Percentiles rank a stretch among this genome's conserved stretches.
phyloP scores from a whole-genome alignment of 129 eudicot species.

The Apium graveolens region DNA sequence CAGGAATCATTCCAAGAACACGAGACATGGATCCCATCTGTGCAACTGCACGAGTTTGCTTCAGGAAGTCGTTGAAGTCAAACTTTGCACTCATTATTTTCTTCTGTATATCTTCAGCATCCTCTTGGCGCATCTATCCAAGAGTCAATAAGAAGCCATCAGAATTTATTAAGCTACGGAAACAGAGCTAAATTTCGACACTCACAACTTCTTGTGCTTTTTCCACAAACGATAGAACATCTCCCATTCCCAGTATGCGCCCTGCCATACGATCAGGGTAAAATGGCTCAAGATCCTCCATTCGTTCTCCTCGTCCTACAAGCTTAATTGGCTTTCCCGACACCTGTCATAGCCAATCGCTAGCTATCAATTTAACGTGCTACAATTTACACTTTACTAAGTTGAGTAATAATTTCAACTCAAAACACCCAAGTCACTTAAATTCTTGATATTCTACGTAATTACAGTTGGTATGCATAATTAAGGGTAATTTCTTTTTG shows the following conservation, averaged over 20 bases:
- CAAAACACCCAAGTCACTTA: background rate
- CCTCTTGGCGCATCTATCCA: constrained; percentile 86
- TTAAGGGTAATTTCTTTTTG: background rate
- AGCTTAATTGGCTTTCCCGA: constrained; percentile 98
- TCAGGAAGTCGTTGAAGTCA: constrained; percentile 91
- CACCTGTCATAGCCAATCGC: constrained; percentile 42
- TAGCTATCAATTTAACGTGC: background rate
- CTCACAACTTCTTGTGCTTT: constrained; percentile 98
- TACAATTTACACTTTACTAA: background rate
- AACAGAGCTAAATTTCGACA: constrained; percentile 13
- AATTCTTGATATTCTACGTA: background rate
- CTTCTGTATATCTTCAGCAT: constrained; percentile 85
- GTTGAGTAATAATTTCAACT: background rate
- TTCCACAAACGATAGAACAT: constrained; percentile 95
- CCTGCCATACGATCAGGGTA: constrained; percentile 99
- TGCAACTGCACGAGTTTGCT: constrained; percentile 92
- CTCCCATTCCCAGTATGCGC: constrained; percentile 97
- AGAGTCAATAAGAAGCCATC: constrained; percentile 2
- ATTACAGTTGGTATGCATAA: background rate
- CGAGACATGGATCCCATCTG: constrained; percentile 95
- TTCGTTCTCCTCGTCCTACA: constrained; percentile 92
- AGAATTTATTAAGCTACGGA: background rate
- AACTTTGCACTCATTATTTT: constrained; percentile 92
- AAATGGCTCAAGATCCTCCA: constrained; percentile 99
- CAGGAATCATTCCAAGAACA: constrained; percentile 98